Percentiles rank a stretch among this genome's conserved stretches.
Evolutionary conservation across 73 alveolate genomes (phyloP).

Genomic region (Paramecium tetraurelia): DNA sequence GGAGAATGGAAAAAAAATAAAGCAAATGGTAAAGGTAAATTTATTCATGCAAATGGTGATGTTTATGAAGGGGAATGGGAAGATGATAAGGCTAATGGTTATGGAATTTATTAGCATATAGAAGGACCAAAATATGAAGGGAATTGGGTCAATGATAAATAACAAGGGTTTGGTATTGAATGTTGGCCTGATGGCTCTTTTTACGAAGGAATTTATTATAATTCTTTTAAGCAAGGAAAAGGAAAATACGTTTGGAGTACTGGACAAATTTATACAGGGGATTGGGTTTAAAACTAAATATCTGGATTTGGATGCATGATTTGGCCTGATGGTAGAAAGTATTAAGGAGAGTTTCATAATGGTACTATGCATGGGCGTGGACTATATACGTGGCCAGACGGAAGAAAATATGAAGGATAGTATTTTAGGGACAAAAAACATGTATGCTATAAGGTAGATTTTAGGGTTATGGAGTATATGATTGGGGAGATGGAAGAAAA

Average conservation of each 20-base stretch:
- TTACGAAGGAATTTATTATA: conserved; percentile 63
- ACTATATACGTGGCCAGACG: conserved; percentile 45
- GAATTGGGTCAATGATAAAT: conserved; percentile 57
- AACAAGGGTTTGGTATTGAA: conserved; percentile 64
- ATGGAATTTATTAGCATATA: conserved; percentile 48
- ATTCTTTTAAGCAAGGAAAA: conserved; percentile 52
- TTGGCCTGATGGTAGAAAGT: conserved; percentile 62
- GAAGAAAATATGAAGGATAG: conserved; percentile 25
- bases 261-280: conserved; percentile 60
- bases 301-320: conserved; percentile 57
- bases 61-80: conserved; percentile 66
- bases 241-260: conserved; percentile 53
- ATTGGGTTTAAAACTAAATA: conserved; percentile 34
- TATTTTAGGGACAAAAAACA: conserved; percentile 28
- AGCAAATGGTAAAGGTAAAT: conserved; percentile 66
- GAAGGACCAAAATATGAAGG: conserved; percentile 63
- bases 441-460: not conserved
- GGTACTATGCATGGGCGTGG: conserved; percentile 62
- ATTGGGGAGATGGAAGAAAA: conserved; percentile 67
- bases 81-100: conserved; percentile 68
- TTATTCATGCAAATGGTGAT: conserved; percentile 63
- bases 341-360: conserved; percentile 41
- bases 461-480: not conserved
- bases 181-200: conserved; percentile 37
- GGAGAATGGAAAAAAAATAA: conserved; percentile 61